Evolutionary conservation across 805 yeast species (phyloP), one percentile per base, ranked within the genome.

Genomic region (Lachancea nothofagi): DNA sequence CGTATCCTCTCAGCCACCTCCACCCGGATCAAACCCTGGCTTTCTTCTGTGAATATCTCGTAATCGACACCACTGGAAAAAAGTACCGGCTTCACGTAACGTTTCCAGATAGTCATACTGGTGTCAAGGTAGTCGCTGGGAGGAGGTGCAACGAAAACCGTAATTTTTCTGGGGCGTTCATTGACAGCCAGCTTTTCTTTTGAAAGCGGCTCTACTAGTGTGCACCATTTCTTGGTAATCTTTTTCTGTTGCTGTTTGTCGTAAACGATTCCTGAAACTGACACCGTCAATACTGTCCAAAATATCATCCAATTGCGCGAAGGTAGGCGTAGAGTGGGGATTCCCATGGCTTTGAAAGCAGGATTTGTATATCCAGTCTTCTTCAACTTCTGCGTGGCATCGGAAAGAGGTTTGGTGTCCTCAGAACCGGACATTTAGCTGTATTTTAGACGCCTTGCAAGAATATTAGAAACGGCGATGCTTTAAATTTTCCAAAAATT

Each of bases 231-330:
- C 30, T 71, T 64, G 29, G 96, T 66, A 19, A 83, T 71, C 46
- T 74, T 71, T 33, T 71, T 72, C 49, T 88, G 93, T 59, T 86
- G 73, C 43, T 74, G 69, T 48, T 81, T 80, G 62, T 93, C 98
- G 63, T 86, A 88, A 12, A 72, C 72, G 22, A 79, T 71, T 9
- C 90, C 86, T n/a, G 95, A 90, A 2, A 83, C 70, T 26, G 83
- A 64, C 1, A 72, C 64, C 1, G 80, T 77, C 1, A 83, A 58
- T 6, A 84, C 76, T 0, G 80, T 57, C 84, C 95, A 83, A 62
- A 93, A 93, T 26, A 88, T 84, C 68, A 76, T 62, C 98, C 97
- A 90, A 65, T 90, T 93, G 46, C 96, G 71, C 0, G 95, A 81
- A 0, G 98, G 98, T 10, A 93, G 65, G 27, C 81, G 74, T 17